These are phyloP conservation scores for Podila minutissima DNA, from an alignment of 192 early-diverging fungal genomes.

Conservation along the genomic window DNA sequence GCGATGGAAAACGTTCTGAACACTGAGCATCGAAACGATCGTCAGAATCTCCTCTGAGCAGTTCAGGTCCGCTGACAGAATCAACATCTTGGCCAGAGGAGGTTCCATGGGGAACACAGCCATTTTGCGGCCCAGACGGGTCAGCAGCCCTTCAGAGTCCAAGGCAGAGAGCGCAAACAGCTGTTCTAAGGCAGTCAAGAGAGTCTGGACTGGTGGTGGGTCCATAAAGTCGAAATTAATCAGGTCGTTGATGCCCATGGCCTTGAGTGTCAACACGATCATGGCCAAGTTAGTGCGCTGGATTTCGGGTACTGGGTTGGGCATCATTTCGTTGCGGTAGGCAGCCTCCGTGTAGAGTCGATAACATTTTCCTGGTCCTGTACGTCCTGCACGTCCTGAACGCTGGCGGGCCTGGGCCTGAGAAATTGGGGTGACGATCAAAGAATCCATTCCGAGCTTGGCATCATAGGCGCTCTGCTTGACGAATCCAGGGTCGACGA, in stretches of 20 bases:
- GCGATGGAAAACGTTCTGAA: constrained; percentile 95
- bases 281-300: constrained; percentile 95
- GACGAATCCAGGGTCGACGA: constrained; percentile 94
- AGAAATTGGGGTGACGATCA: constrained; percentile 90
- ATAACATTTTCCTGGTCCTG: constrained; percentile 95
- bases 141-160: constrained; percentile 90
- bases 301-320: constrained; percentile 96
- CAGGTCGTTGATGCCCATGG: constrained; percentile 93
- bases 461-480: constrained; percentile 99
- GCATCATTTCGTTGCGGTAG: constrained; percentile 93
- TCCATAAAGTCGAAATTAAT: constrained; percentile 99
- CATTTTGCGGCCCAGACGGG: constrained; percentile 94
- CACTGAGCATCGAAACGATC: constrained; percentile 96
- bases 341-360: constrained; percentile 95
- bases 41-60: constrained; percentile 97
- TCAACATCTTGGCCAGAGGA: constrained; percentile 93
- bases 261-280: constrained; percentile 92
- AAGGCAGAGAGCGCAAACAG: constrained; percentile 93
- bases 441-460: constrained; percentile 96
- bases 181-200: constrained; percentile 93
- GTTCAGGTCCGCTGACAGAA: constrained; percentile 83
- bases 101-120: constrained; percentile 97
- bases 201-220: constrained; percentile 91
- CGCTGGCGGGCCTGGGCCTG: constrained; percentile 96
- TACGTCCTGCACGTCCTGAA: constrained; percentile 96